Conservation (phyloP, 768 basidiomycete genomes). For the Collybia sordida region DNA sequence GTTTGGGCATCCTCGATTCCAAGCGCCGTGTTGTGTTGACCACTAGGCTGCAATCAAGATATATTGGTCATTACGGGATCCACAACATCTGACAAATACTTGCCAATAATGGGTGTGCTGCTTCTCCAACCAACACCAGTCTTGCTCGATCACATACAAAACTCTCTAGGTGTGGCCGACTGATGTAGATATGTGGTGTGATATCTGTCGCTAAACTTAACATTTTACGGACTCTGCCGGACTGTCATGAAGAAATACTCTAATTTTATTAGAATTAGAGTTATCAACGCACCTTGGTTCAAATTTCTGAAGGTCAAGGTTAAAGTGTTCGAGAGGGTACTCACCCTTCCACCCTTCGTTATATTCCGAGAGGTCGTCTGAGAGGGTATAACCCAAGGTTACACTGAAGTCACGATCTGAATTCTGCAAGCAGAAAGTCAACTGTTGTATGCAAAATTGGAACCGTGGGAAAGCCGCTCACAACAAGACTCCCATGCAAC, state of each 20-base stretch:
- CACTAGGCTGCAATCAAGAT: slow-evolving; percentile 44
- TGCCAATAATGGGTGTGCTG: slow-evolving; percentile 57
- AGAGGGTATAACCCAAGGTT: slow-evolving; percentile 20
- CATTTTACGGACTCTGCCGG: slow-evolving; percentile 31
- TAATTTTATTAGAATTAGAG: background rate
- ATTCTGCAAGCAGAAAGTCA: slow-evolving; percentile 18
- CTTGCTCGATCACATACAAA: slow-evolving; percentile 49
- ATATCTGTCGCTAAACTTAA: slow-evolving; percentile 26
- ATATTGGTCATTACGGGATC: background rate
- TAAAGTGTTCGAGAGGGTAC: slow-evolving; percentile 29
- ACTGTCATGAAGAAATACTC: background rate
- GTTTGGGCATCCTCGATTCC: slow-evolving; percentile 64
- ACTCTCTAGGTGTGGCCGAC: slow-evolving; percentile 36
- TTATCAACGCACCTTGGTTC: slow-evolving; percentile 29
- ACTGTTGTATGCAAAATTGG: background rate
- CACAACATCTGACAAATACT: slow-evolving; percentile 5
- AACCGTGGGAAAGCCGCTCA: slow-evolving; percentile 5
- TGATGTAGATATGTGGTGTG: slow-evolving; percentile 27
- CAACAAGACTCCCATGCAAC: slow-evolving; percentile 27
- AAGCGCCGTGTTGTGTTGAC: slow-evolving; percentile 49
- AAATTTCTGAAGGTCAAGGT: slow-evolving; percentile 32
- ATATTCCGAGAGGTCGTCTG: slow-evolving; percentile 17
- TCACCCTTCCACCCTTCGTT: slow-evolving; percentile 30
- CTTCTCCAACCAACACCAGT: slow-evolving; percentile 58
- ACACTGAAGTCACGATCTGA: slow-evolving; percentile 25